Base-by-base conservation (phyloP, 768 basidiomycete species). In the Harrya chromipes region DNA sequence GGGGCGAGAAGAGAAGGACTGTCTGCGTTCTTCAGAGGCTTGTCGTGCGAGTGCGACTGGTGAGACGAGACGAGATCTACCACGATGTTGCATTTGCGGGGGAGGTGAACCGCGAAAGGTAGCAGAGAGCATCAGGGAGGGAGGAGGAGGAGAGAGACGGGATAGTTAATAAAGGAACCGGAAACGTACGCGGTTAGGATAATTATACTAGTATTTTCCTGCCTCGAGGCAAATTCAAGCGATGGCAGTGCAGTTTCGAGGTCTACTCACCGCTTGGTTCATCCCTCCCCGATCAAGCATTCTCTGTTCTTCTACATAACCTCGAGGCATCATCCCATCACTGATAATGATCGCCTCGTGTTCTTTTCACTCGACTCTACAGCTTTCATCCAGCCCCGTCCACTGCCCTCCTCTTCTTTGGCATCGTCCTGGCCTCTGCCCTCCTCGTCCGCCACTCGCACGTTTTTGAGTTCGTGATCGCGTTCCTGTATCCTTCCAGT, bases 31-130 rank as follows among this genome's bases (percentile, higher is more conserved):
- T 17, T 75, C 72, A 7, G 73, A 73, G 0, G 75, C 74, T 19
- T 66, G 66, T 45, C 77, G 54, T 0, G 75, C 76, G 19, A 75
- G 57, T 1, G 79, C 77, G 36, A 70, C 70, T 6, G 62, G 61
- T 0, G 77, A 73, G 4, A 78, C 60, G 34, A 67, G 61, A 13
- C 72, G 71, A 6, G 78, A 75, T 35, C 74, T 65, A 9, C 77
- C 77, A 8, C 76, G 67, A 23, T 50, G 59, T 1, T 68, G 68
- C 55, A 67, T 59, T 4, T 52, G 53, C 2, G 55, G 53, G 4
- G 62, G 56, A 37, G 62, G 57, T 4, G 55, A 43, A 4, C 61
- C 72, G 38, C 60, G 62, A 21, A 66, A 57, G 13, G 64, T 35
- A 21, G 50, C 60, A 9, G 65, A 52, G 43, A 62, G 62, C 62